phyloP scores from a whole-genome alignment of 306 rosid species.

The Glycine latifolia region DNA sequence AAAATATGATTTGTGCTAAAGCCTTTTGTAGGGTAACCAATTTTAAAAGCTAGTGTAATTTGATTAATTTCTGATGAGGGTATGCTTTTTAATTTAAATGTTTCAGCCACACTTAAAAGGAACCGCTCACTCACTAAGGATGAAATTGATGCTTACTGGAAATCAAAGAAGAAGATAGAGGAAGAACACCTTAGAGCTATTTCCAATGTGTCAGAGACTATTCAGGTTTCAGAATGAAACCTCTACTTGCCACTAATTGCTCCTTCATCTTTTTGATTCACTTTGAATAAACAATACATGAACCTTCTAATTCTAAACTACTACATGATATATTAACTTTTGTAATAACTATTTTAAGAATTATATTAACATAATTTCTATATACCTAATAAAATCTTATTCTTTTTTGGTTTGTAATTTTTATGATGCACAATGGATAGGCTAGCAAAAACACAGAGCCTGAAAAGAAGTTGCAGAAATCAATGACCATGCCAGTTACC shows the following conservation, averaged over 20 bases:
- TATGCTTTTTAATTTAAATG: background rate
- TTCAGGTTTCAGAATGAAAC: conserved; percentile 50
- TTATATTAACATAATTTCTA: no score
- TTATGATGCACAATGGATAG: conserved; percentile 16
- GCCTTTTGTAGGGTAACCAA: background rate
- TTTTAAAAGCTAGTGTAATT: background rate
- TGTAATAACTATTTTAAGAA: no score
- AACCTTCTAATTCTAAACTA: no score
- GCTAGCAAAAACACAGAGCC: conserved; percentile 19
- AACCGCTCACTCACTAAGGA: conserved; percentile 69
- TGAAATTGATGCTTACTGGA: conserved; percentile 71
- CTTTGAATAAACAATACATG: background rate
- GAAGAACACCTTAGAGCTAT: conserved; percentile 67
- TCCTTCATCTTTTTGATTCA: no score
- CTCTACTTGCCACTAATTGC: no score
- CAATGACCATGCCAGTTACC: conserved; percentile 47
- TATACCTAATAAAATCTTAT: background rate
- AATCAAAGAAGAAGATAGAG: conserved; percentile 56
- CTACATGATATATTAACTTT: no score
- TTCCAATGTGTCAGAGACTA: conserved; percentile 36
- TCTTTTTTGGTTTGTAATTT: background rate
- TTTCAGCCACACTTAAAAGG: conserved; percentile 53
- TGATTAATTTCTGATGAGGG: background rate
- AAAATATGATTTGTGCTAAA: background rate
- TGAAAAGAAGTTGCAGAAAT: conserved; percentile 49